Evolutionary conservation across 805 yeast species (phyloP).

Genomic region (Tetrapisispora nanseiensis): DNA sequence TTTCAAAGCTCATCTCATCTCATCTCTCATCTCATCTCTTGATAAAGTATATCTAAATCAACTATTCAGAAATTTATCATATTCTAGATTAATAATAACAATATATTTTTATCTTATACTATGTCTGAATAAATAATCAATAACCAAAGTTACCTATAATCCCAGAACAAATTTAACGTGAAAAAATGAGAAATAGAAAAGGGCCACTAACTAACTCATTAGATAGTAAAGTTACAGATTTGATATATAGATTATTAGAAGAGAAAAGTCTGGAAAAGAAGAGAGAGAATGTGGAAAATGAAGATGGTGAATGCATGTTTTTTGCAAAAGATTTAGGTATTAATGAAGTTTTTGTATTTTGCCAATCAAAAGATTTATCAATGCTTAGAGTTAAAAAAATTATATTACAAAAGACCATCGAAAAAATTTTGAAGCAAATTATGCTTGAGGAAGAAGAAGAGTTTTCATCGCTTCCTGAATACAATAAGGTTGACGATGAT

Average conservation of each 20-base stretch:
- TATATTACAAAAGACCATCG: constrained; percentile 53
- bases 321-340: constrained; percentile 50
- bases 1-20: constrained; percentile 8
- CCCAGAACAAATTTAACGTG: no score
- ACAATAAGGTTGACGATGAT: constrained; percentile 21
- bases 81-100: no score
- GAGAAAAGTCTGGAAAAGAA: constrained; percentile 42
- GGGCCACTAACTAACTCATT: constrained; percentile 28
- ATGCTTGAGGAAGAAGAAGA: constrained; percentile 56
- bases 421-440: constrained; percentile 44
- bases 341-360: constrained; percentile 45
- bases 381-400: constrained; percentile 61
- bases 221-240: constrained; percentile 48
- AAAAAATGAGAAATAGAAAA: constrained; percentile 21
- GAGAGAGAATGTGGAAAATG: constrained; percentile 26
- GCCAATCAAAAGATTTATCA: constrained; percentile 56
- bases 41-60: no score
- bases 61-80: no score
- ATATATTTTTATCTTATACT: no score
- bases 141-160: no score
- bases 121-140: no score
- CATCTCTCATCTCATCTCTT: constrained; percentile 9
- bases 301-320: constrained; percentile 34
- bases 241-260: constrained; percentile 48
- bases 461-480: constrained; percentile 24